Percentiles rank a stretch among this genome's conserved stretches.
These are phyloP conservation scores for Phytophthora palmivora DNA, from an alignment of 352 stramenopile species.

Conservation along the genomic window DNA sequence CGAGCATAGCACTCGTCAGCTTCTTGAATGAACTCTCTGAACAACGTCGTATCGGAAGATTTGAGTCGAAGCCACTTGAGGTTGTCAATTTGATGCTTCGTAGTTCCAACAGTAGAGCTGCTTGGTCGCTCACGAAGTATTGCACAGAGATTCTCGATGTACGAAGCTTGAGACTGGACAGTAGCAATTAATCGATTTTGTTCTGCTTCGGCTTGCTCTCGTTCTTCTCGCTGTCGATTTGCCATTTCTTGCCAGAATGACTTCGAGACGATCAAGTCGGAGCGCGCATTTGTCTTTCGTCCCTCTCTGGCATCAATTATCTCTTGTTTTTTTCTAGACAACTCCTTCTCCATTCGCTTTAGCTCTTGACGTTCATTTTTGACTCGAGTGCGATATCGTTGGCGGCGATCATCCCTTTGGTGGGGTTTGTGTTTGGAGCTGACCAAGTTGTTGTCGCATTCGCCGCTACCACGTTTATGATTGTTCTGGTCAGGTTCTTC, in stretches of 20 bases:
- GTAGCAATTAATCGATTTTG: not conserved
- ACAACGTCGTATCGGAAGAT: not conserved
- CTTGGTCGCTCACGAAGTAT: not conserved
- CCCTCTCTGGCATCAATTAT: not conserved
- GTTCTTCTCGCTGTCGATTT: slow-evolving; percentile 4
- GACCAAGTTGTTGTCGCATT: not conserved
- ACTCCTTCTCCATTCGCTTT: not conserved
- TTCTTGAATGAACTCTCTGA: not conserved
- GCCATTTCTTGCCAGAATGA: slow-evolving; percentile 13
- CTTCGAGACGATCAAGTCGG: slow-evolving; percentile 1
- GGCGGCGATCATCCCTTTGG: slow-evolving; percentile 2
- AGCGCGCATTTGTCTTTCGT: not conserved
- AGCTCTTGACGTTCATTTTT: slow-evolving; percentile 25
- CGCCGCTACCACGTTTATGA: not conserved
- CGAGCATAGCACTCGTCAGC: not conserved
- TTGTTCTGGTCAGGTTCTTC: not conserved
- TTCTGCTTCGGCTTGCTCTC: not conserved
- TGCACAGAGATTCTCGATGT: not conserved
- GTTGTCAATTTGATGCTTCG: not conserved
- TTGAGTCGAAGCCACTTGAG: not conserved
- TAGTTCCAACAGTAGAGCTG: not conserved
- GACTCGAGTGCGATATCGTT: slow-evolving; percentile 8
- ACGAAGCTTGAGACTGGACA: not conserved
- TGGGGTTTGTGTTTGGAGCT: too few species aligned
- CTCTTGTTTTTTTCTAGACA: not conserved